Conservation (phyloP, 495 filamentous ascomycete species). For the Neurospora sublineolata region DNA sequence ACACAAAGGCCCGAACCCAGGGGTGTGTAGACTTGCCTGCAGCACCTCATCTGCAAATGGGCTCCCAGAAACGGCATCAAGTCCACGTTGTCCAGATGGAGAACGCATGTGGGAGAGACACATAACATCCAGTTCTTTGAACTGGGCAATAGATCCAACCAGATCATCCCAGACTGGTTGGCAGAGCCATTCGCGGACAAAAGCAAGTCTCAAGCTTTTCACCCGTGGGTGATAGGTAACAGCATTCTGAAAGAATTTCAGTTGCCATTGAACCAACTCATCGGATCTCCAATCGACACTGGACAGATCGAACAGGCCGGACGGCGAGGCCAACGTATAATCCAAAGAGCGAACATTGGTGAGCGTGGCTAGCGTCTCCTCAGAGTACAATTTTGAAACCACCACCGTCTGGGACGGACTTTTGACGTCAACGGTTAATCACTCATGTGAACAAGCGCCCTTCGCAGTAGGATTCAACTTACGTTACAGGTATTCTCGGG, state of each 20-base stretch:
- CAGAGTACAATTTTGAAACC: not conserved
- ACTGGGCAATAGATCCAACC: not conserved
- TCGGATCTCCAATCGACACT: not conserved
- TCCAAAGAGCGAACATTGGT: not conserved
- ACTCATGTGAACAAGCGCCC: not conserved
- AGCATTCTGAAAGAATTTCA: not conserved
- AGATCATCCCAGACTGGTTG: not conserved
- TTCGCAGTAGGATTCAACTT: not conserved
- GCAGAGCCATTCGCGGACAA: not conserved
- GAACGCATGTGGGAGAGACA: not conserved
- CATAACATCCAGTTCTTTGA: not conserved
- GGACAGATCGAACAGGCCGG: not conserved
- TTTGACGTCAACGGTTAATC: not conserved
- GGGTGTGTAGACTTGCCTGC: not conserved
- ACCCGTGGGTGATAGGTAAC: not conserved
- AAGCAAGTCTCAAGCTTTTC: not conserved
- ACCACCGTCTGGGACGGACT: not conserved
- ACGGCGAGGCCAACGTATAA: not conserved
- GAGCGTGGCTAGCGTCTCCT: not conserved
- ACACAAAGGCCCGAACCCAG: not conserved
- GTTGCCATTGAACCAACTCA: not conserved
- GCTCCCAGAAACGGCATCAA: not conserved
- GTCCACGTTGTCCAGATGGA: not conserved
- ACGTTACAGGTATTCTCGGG: not conserved
- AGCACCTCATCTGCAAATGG: not conserved